Percentiles rank a stretch among this genome's conserved stretches.
Conservation (phyloP, 2,329 filamentous ascomycete genomes). For the Diaporthe helianthi region DNA sequence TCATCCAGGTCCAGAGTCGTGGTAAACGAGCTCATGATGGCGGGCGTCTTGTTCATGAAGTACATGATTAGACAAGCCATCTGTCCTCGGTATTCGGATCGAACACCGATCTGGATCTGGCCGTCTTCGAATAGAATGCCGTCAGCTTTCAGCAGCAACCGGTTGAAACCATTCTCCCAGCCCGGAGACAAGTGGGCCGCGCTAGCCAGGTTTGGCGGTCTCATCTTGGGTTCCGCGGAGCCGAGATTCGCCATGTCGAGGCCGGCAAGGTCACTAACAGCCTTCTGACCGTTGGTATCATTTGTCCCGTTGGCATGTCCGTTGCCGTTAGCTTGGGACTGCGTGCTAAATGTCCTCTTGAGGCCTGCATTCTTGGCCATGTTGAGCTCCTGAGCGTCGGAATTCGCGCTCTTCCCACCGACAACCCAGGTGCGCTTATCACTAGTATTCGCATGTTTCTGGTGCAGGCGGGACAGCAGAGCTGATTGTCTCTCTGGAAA, state of each 20-base stretch:
- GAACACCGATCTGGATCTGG: conserved; percentile 89
- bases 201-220: conserved; percentile 85
- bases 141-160: conserved; percentile 78
- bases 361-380: conserved; percentile 82
- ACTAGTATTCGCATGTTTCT: conserved; percentile 90
- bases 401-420: conserved; percentile 94
- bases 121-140: conserved; percentile 94
- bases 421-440: conserved; percentile 98
- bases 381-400: conserved; percentile 78
- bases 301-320: conserved; percentile 53
- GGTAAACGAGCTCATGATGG: conserved; percentile 87
- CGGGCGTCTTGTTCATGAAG: conserved; percentile 92
- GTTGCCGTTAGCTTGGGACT: conserved; percentile 57
- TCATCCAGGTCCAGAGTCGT: conserved; percentile 87
- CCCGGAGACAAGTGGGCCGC: conserved; percentile 92
- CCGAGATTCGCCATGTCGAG: conserved; percentile 76
- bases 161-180: conserved; percentile 91
- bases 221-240: conserved; percentile 64
- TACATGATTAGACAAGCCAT: conserved; percentile 96
- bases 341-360: conserved; percentile 82
- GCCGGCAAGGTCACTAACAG: conserved; percentile 75
- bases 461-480: conserved; percentile 87
- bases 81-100: conserved; percentile 94
- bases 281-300: conserved; percentile 58
- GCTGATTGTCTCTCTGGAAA: conserved; percentile 96